Evolutionary conservation across 2,329 filamentous ascomycete species (phyloP), one percentile per base, ranked within the genome.

Genomic region (Arthrobotrys conoides): DNA sequence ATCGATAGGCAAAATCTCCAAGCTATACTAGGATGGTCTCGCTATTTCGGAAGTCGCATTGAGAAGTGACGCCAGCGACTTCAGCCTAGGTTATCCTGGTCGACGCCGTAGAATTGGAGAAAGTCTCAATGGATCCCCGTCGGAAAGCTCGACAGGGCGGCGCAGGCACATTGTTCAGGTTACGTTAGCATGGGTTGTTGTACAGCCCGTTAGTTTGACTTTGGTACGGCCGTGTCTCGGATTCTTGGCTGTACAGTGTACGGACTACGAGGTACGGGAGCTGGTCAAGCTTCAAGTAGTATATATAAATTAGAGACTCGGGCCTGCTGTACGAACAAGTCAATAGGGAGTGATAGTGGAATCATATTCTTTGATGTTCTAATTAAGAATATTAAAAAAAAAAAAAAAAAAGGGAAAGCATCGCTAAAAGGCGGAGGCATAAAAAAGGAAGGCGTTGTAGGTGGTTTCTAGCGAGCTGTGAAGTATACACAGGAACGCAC

Each of bases 31-130:
- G n/a, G n/a, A 30, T 2, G 3, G 30, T 12, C 18, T 38, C 30
- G 27, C 30, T 59, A 27, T 36, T 59, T 59, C 16, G 53, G 53
- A 59, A 59, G 30, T 59, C 53, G 53, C 30, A 38, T 59, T 59
- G 53, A 59, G 53, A 59, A 30, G 53, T 41, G 53, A 59, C 53
- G 30, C 20, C 53, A 38, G 53, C n/a, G 53, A 33, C 51, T 55
- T 55, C 51, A 30, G 51, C 51, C 51, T 36, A 55, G 51, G 24
- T 14, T 16, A 59, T 22, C 53, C 53, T 16, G 12, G 53, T 59
- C 53, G 18, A 59, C 1, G 33, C 16, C 24, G 9, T 10, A 12
- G 30, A 8, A 38, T 59, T 59, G 27, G 27, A 27, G 16, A 20
- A 22, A 38, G 30, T 20, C 27, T 12, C 53, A 51, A 14, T 10